Conservation (phyloP, 331 rosid species). For the Rosa hybrid region DNA sequence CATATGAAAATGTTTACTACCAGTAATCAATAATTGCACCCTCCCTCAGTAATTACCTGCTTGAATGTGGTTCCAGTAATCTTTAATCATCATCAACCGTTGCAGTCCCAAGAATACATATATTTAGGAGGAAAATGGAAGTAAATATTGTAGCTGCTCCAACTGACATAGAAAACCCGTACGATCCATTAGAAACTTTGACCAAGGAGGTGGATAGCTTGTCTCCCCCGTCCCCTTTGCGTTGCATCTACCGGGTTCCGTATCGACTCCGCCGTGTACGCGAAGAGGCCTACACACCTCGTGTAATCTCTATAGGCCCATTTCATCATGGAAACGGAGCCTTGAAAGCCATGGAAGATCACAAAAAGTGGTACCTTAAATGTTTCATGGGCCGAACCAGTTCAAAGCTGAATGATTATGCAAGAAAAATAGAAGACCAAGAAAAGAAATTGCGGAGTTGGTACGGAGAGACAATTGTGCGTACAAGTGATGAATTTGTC, state of each 20-base stretch:
- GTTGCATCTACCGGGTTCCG: conserved; percentile 25
- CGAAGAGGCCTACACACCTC: conserved; percentile 23
- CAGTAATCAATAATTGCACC: too few species aligned
- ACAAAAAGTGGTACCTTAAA: conserved; percentile 8
- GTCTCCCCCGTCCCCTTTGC: background rate
- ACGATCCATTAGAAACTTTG: background rate
- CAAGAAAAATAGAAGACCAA: background rate
- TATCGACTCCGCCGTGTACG: conserved; percentile 1
- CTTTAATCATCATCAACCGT: too few species aligned
- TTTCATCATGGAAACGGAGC: background rate
- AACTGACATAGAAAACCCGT: background rate
- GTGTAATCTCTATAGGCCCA: conserved; percentile 26
- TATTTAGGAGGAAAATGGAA: background rate
- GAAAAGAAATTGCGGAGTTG: background rate
- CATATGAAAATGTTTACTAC: too few species aligned
- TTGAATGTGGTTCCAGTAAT: too few species aligned
- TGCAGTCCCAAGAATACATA: too few species aligned
- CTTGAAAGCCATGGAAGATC: conserved; percentile 21
- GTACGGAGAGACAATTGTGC: background rate
- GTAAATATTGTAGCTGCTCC: background rate
- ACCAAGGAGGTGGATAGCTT: background rate
- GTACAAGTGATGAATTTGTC: background rate
- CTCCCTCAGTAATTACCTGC: too few species aligned
- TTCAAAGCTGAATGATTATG: background rate
- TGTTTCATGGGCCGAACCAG: background rate